phyloP scores from a whole-genome alignment of 2,329 filamentous ascomycete species.

The Apiospora sp. region DNA sequence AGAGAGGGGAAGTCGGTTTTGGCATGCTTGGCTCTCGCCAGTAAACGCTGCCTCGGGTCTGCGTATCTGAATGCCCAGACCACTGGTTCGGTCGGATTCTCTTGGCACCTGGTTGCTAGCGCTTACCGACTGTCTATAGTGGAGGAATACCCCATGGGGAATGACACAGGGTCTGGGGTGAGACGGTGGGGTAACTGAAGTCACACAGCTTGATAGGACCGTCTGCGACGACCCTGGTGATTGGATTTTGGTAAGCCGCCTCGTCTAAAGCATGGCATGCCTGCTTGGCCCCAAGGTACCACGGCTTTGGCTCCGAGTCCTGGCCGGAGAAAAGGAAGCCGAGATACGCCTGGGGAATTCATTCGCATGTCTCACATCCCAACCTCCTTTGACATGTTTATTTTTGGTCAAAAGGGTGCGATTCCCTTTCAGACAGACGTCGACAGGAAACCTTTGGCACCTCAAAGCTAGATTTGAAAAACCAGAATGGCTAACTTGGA shows the following conservation, averaged over 20 bases:
- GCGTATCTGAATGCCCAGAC: background rate
- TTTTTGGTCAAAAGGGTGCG: background rate
- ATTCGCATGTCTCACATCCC: background rate
- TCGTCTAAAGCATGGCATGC: background rate
- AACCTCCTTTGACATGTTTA: background rate
- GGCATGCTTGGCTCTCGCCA: background rate
- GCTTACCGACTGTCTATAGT: background rate
- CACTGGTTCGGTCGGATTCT: background rate
- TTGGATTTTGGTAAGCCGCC: background rate
- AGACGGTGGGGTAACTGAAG: background rate
- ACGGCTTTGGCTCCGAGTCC: background rate
- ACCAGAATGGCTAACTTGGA: background rate
- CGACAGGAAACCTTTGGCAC: background rate
- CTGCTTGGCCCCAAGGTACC: background rate
- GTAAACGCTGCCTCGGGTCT: background rate
- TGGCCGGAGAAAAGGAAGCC: background rate
- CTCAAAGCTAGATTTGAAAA: background rate
- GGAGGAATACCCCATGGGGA: background rate
- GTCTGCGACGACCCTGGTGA: background rate
- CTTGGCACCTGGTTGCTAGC: slow-evolving; percentile 1
- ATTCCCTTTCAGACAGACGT: background rate
- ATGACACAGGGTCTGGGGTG: background rate
- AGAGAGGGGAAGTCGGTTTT: background rate
- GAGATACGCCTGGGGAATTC: background rate
- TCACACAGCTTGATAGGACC: background rate